Evolutionary conservation across 306 rosid species (phyloP).

Genomic region (Castanospermum australe): DNA sequence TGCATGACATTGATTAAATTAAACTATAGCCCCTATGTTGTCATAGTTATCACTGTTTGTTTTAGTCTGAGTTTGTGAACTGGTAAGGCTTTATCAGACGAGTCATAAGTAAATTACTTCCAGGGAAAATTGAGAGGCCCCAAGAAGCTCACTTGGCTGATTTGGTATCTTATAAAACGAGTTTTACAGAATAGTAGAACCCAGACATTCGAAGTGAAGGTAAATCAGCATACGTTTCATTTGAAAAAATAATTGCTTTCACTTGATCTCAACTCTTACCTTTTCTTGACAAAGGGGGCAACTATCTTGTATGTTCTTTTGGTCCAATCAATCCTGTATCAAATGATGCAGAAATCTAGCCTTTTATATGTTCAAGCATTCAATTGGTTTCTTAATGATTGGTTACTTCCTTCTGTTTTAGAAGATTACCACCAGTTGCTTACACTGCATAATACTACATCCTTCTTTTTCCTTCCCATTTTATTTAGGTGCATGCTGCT

Average conservation of each 20-base stretch:
- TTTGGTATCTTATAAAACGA: neutral
- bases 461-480: neutral
- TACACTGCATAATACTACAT: neutral
- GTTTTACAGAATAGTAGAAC: neutral
- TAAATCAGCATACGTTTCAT: neutral
- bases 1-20: neutral
- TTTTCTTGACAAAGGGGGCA: neutral
- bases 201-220: neutral
- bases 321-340: neutral
- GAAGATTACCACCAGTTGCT: neutral
- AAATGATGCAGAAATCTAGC: neutral
- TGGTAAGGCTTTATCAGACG: neutral
- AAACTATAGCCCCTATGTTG: neutral
- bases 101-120: neutral
- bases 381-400: neutral
- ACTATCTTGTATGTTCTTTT: neutral
- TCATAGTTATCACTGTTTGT: neutral
- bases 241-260: neutral
- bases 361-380: neutral
- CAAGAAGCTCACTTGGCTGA: neutral
- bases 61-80: neutral
- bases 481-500: neutral
- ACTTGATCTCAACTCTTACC: neutral
- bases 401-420: neutral
- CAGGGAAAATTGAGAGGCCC: neutral